Evolutionary conservation across 208 protist species (phyloP).

Genomic region (Crithidia thermophila): DNA sequence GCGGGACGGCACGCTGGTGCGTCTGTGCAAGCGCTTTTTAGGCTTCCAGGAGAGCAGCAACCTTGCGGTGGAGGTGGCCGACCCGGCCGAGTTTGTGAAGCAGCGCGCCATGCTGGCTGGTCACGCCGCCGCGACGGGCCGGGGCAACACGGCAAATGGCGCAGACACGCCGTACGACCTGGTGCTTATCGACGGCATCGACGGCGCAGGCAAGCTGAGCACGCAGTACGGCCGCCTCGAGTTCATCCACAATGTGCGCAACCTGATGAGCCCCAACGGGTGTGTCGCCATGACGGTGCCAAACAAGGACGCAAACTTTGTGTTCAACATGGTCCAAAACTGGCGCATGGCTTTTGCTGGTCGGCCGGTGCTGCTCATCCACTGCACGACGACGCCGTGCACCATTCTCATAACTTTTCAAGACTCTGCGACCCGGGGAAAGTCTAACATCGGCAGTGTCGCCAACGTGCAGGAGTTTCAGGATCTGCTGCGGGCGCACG

Average conservation of each 20-base stretch:
- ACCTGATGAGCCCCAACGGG: slow-evolving; percentile 63
- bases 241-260: slow-evolving; percentile 75
- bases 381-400: slow-evolving; percentile 76
- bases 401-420: slow-evolving; percentile 92
- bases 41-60: slow-evolving; percentile 84
- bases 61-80: slow-evolving; percentile 54
- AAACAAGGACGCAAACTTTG: slow-evolving; percentile 68
- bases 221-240: slow-evolving; percentile 79
- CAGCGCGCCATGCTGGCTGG: slow-evolving; percentile 31
- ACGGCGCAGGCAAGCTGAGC: slow-evolving; percentile 68
- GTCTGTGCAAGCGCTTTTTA: slow-evolving; percentile 71
- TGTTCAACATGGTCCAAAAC: slow-evolving; percentile 87
- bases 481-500: slow-evolving; percentile 73
- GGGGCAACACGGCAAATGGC: slow-evolving; percentile 2
- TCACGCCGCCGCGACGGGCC: slow-evolving; percentile 10
- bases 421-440: slow-evolving; percentile 67
- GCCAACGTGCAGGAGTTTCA: slow-evolving; percentile 75
- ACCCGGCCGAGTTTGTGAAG: slow-evolving; percentile 75
- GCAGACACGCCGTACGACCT: slow-evolving; percentile 64
- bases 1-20: slow-evolving; percentile 79
- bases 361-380: slow-evolving; percentile 77
- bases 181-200: slow-evolving; percentile 75
- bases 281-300: slow-evolving; percentile 74
- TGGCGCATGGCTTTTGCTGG: slow-evolving; percentile 86
- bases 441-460: slow-evolving; percentile 78